phyloP scores from a whole-genome alignment of 345 rosid genomes.

The Populus euphratica region DNA sequence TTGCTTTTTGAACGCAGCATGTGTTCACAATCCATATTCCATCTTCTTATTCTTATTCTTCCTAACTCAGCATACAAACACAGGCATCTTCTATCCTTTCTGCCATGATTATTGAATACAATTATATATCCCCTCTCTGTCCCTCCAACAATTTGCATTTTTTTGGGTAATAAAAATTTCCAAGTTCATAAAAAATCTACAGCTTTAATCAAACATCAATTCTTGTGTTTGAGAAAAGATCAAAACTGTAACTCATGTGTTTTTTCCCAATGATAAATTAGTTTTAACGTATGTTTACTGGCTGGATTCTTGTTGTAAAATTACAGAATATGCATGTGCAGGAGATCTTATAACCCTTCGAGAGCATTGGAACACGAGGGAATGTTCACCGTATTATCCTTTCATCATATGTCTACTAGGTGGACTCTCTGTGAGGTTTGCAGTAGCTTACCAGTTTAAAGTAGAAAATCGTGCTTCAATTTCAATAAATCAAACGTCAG shows the following conservation, averaged over 20 bases:
- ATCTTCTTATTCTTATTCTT: slow-evolving; percentile 31
- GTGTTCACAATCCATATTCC: slow-evolving; percentile 37
- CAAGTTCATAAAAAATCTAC: background rate
- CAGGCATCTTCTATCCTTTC: slow-evolving; percentile 20
- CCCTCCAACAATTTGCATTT: background rate
- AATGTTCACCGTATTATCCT: no score
- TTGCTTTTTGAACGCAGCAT: slow-evolving; percentile 30
- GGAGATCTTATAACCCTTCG: no score
- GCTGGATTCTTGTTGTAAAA: no score
- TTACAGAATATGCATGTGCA: no score
- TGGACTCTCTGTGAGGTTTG: background rate
- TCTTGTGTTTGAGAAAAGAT: no score
- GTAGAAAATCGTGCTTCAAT: background rate
- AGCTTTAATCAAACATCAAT: no score
- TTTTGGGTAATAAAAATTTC: background rate
- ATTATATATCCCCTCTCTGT: background rate
- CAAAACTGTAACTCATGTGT: no score
- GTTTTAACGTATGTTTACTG: no score
- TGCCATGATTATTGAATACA: background rate
- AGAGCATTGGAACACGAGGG: no score
- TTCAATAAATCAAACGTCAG: background rate
- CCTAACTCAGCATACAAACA: slow-evolving; percentile 26
- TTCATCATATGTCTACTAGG: background rate
- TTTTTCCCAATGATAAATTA: no score
- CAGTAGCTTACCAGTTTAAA: background rate